Evolutionary conservation across 1,139 yeast genomes (phyloP), one percentile per base, ranked within the genome.

Genomic region (Suhomyces anneliseae): DNA sequence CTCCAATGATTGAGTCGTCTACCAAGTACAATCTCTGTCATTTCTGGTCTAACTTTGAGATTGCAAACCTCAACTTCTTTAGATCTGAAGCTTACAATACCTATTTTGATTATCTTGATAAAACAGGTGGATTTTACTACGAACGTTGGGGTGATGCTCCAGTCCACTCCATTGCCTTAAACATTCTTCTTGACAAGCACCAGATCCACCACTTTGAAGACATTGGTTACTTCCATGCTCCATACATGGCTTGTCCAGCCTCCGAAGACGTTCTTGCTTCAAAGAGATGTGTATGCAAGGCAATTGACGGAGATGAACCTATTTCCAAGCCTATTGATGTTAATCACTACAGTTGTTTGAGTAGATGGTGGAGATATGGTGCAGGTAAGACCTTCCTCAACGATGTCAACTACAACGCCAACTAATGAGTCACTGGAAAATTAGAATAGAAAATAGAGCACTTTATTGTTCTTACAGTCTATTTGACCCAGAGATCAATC

Each of bases 131-230:
- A 0, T 90, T 92, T 59, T 87, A 87, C 64, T 90, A 90, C 61
- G 95, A 87, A 65, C 73, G 99, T 54, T 93, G 98, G 99, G 99
- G 99, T 4, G 99, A 93, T 69, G 98, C 98, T 0, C 98, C 99
- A 0, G 96, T 93, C 6, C 98, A 93, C 65, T 77, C 96, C 0
- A 78, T 92, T 33, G 98, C 83, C 0, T 80, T 85, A 6, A 68
- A 84, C 1, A 64, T 92, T 34, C 68, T 93, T 44, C 72, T 90
- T 46, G 89, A 87, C 59, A 81, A 75, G 51, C 65, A 80, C 39
- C 82, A 85, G 57, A 78, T 93, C 43, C 92, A 88, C 59, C 96
- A 90, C 65, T 92, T 93, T 64, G 95, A 90, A 54, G 97, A 90
- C 59, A 78, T 93, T 29, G 98, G 97, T 0, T 93, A 93, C 66